Base-by-base conservation (phyloP, 129 eudicot species). In the Saposhnikovia divaricata region DNA sequence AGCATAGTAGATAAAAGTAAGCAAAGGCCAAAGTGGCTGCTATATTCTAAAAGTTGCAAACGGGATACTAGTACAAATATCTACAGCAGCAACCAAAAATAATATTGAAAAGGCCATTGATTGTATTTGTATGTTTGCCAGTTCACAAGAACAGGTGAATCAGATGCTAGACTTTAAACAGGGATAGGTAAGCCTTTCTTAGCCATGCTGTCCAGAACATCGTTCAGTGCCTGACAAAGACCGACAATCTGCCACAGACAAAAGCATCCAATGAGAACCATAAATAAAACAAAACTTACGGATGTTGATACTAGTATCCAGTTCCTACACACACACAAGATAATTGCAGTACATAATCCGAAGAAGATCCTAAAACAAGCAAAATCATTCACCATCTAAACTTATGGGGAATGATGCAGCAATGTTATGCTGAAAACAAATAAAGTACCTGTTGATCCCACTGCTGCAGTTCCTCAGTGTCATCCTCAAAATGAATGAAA, bases 401-500 rank as follows among this genome's bases (percentile, higher is more conserved):
- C 3, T 28, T 68, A 3, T 68, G 40, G 43, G 21, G 0, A 28
- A 68, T 5, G 8, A 27, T 68, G 42, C 73, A 68, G 16, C 42
- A 31, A 31, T 31, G 12, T 27, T 31, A 63, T 25, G 73, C 23
- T 13, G 42, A 31, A 31, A 15, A 38, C 25, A 48, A 14, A 45
- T 18, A 15, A 18, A 77, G 63, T 81, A 96, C 99, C 99, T 96
- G 98, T 81, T 96, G 92, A 88, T 96, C 99, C 99, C 99, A 96
- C 80, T 89, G 99, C 79, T 92, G 99, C 77, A 96, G 84, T 82
- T 96, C 99, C 76, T 92, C 96, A 4, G 97, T 89, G 84, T 96
- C 99, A 83, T 96, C 99, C 87, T 96, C 99, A 71, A 96, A 96
- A 90, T 92, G 99, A 51, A 96, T 96, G 75, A 96, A 90, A 78